Conservation (phyloP, 331 rosid genomes). For the Phaseolus coccineus region DNA sequence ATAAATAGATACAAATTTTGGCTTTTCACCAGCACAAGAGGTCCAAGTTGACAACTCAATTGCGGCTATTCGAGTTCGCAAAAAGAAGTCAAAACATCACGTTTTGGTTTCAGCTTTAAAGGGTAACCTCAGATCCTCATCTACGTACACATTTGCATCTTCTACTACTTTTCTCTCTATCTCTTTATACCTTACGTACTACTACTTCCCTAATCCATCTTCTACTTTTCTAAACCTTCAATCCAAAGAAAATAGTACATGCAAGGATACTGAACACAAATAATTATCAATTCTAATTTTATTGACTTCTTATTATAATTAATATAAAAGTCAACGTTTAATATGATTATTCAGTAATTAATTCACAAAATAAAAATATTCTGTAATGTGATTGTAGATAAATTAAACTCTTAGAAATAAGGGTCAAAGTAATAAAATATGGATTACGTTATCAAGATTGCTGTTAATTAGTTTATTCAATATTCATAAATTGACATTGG, state of each 20-base stretch:
- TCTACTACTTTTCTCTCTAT: not conserved
- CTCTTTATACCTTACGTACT: not conserved
- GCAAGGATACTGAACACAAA: too few relatives aligned
- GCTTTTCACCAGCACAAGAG: conserved; percentile 58
- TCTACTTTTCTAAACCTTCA: too few relatives aligned
- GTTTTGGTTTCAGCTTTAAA: not conserved
- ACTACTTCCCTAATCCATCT: not conserved
- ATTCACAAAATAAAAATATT: too few relatives aligned
- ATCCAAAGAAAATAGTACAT: too few relatives aligned
- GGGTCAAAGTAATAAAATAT: not conserved
- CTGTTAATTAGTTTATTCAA: not conserved
- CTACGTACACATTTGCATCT: not conserved
- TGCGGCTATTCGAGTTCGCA: conserved; percentile 44
- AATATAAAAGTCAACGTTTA: too few relatives aligned
- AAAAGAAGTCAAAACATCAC: conserved; percentile 10
- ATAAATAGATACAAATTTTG: conserved; percentile 30
- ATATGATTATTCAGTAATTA: too few relatives aligned
- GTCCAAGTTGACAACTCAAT: conserved; percentile 46
- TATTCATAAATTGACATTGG: not conserved
- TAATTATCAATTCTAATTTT: too few relatives aligned
- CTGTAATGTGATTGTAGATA: too few relatives aligned
- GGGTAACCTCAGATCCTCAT: not conserved
- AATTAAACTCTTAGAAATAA: too few relatives aligned
- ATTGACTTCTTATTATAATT: too few relatives aligned
- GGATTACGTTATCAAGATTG: not conserved